These are phyloP conservation scores for Cyphellophora attinorum DNA, from an alignment of 2,329 filamentous ascomycete genomes.

Conservation along the genomic window DNA sequence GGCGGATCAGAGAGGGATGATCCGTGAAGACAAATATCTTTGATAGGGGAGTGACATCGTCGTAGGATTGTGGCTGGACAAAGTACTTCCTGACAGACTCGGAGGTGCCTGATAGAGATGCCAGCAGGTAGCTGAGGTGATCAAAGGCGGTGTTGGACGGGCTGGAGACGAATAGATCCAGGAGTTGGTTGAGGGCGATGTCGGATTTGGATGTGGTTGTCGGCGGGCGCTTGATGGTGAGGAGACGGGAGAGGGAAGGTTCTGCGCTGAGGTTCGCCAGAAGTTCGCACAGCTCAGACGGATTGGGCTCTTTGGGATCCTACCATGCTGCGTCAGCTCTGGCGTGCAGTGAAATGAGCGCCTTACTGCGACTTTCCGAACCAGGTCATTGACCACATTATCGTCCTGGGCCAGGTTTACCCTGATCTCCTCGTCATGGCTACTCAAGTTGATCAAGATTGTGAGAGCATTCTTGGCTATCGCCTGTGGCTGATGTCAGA, in stretches of 20 bases:
- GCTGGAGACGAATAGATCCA: conserved; percentile 84
- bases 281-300: conserved; percentile 80
- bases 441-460: conserved; percentile 68
- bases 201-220: conserved; percentile 55
- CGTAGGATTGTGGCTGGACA: conserved; percentile 62
- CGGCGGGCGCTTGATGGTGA: conserved; percentile 59
- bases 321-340: conserved; percentile 9
- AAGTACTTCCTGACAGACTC: conserved; percentile 64
- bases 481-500: conserved; percentile 40
- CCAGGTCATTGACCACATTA: conserved; percentile 64
- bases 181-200: conserved; percentile 74
- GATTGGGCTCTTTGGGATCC: conserved; percentile 60
- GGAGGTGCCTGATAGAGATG: conserved; percentile 76
- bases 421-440: conserved; percentile 72
- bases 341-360: background rate
- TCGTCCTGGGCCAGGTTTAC: conserved; percentile 69
- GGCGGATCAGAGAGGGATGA: conserved; percentile 69
- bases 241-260: conserved; percentile 59
- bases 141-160: conserved; percentile 81
- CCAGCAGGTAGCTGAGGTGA: conserved; percentile 89
- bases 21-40: conserved; percentile 94
- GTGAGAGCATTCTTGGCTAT: conserved; percentile 90
- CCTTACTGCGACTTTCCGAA: conserved; percentile 61
- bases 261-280: conserved; percentile 85
- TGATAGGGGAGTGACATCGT: conserved; percentile 74